Evolutionary conservation across 1,139 yeast genomes (phyloP), one percentile per base, ranked within the genome.

Genomic region (Candida sp.): DNA sequence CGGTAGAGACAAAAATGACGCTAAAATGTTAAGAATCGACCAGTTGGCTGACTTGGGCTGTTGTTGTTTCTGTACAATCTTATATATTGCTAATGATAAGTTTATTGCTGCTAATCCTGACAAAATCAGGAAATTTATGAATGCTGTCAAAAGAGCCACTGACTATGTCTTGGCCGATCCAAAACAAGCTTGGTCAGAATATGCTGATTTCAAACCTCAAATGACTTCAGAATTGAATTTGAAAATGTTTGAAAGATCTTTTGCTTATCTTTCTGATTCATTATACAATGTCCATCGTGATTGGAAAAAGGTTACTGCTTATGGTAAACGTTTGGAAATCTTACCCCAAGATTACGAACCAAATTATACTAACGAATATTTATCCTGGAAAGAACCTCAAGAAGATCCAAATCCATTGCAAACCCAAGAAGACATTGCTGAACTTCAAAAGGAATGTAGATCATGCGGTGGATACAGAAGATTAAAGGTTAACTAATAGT

Each of bases 51-150:
- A 78, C 51, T 66, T 78, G 49, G 82, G 82, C 9, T 78, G 83
- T 57, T 78, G 83, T 57, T 78, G 83, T 52, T 78, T 78, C 74
- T 78, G 82, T 53, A 74, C 82, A 36, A 73, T 78, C 49, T 65
- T 77, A 56, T 77, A 76, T 68, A 78, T 78, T 54, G 71, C 70
- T 53, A 77, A 78, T 55, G 83, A 78, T 53, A 60, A 67, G 40
- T 78, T 77, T 53, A 66, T 78, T 55, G 65, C 63, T n/a, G 64
- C 58, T 40, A 73, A 78, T 58, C 77, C 77, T n/a, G 77, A 69
- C 35, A 73, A 74, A 57, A 72, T 77, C 43, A 60, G 50, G 39
- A 63, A 60, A 48, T 73, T 77, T 57, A 56, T 77, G 69, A 64
- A 50, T 22, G 82, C 82, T 7, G 61, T 75, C 51, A 78, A 76